Evolutionary conservation across 768 basidiomycete genomes (phyloP).

Genomic region (Tremella mesenterica): DNA sequence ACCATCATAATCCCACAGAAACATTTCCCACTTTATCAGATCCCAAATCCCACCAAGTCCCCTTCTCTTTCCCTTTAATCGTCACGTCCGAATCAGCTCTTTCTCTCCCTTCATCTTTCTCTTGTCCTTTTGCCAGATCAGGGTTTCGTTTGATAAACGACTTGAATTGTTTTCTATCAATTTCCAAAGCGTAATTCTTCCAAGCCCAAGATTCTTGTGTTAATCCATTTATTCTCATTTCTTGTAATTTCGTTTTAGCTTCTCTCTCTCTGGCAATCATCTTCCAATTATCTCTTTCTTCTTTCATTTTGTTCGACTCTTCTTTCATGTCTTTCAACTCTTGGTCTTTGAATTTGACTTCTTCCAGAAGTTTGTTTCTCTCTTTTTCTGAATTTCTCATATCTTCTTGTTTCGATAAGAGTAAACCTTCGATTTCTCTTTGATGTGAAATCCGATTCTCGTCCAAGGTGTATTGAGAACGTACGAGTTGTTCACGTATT

Average conservation of each 20-base stretch:
- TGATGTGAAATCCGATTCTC: too few species aligned
- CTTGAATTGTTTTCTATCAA: neutral
- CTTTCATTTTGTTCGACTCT: neutral
- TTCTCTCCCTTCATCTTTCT: neutral
- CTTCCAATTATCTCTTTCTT: neutral
- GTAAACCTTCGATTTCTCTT: too few species aligned
- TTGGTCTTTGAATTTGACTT: neutral
- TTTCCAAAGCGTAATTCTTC: neutral
- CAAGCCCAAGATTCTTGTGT: neutral
- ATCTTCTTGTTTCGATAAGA: too few species aligned
- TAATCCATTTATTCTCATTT: neutral
- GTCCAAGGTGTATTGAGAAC: too few species aligned
- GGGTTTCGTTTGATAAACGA: neutral
- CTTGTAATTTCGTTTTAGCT: neutral
- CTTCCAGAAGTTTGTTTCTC: neutral
- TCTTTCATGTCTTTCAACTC: neutral
- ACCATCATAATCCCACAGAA: too few species aligned
- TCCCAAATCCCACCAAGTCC: neutral
- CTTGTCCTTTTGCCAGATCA: neutral
- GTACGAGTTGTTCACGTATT: neutral
- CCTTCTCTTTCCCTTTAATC: neutral
- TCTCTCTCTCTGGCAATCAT: neutral
- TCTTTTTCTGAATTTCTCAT: too few species aligned
- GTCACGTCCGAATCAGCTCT: neutral
- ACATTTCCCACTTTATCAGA: too few species aligned